Conservation (phyloP, 2,329 filamentous ascomycete genomes). For the Phyllosticta capitalensis region DNA sequence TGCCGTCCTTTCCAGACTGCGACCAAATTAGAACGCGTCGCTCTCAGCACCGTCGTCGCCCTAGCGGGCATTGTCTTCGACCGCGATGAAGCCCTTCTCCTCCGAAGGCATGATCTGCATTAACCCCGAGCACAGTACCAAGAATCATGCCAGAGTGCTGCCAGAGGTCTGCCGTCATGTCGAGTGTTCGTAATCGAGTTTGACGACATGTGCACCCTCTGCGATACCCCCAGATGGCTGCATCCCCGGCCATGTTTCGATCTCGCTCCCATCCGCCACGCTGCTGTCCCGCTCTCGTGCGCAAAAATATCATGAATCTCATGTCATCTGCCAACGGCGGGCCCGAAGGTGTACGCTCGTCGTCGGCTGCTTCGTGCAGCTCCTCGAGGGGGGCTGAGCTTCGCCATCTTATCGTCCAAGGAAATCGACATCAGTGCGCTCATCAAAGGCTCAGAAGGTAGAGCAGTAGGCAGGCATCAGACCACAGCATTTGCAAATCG, state of each 20-base stretch:
- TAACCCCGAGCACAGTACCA: not conserved
- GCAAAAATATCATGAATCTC: constrained; percentile 1
- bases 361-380: not conserved
- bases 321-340: constrained; percentile 6
- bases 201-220: not conserved
- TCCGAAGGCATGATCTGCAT: not conserved
- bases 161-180: not conserved
- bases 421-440: not conserved
- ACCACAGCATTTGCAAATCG: not conserved
- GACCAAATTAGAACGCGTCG: not conserved
- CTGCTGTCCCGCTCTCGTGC: not conserved
- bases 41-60: not conserved
- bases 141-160: not conserved
- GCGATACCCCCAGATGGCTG: not conserved
- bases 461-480: not conserved
- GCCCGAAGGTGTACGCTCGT: not conserved
- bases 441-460: not conserved
- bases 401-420: constrained; percentile 9
- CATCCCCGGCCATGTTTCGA: not conserved
- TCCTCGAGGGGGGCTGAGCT: not conserved
- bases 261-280: not conserved
- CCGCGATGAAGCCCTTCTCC: not conserved
- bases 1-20: not conserved
- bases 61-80: not conserved
- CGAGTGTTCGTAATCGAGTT: not conserved